These are phyloP conservation scores for Digitaria exilis DNA, from an alignment of 202 grass and related monocot species.

Conservation along the genomic window DNA sequence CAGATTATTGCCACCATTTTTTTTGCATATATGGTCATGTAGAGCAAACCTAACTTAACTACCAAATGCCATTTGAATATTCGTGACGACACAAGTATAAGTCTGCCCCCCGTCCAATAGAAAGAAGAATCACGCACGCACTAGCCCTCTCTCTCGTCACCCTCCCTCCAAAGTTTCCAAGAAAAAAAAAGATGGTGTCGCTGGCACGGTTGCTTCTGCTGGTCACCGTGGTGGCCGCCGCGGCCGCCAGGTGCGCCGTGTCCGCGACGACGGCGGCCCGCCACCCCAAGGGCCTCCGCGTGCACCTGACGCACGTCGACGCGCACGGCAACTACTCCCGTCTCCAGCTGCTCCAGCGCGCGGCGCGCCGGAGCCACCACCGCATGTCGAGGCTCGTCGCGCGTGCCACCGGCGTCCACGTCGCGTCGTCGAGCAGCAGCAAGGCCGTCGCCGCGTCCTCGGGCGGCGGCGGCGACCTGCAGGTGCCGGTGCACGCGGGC, in stretches of 20 bases:
- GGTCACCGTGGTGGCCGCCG: constrained; percentile 21
- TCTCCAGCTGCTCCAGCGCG: constrained; percentile 64
- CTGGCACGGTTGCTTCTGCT: constrained; percentile 33
- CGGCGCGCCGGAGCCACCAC: constrained; percentile 63
- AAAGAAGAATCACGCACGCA: constrained; percentile 22
- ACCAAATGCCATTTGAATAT: constrained; percentile 21
- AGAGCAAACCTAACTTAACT: constrained; percentile 56
- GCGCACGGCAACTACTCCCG: constrained; percentile 63
- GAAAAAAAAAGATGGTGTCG: constrained; percentile 6
- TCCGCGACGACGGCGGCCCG: neutral
- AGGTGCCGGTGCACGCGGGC: constrained; percentile 57
- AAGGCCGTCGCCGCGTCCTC: constrained; percentile 11
- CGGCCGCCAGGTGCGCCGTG: neutral
- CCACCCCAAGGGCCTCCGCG: constrained; percentile 46
- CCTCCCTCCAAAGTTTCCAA: neutral
- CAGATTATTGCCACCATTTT: neutral
- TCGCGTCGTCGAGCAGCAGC: constrained; percentile 19
- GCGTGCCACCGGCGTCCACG: constrained; percentile 37
- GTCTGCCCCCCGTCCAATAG: neutral
- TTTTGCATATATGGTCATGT: neutral
- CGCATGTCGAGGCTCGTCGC: constrained; percentile 55
- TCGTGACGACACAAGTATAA: constrained; percentile 21
- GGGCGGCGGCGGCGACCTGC: constrained; percentile 10
- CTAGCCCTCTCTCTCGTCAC: neutral
- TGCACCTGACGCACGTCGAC: constrained; percentile 67